Conservation (phyloP, 1,284 basidiomycete species). For the Cryptococcus sp. region DNA sequence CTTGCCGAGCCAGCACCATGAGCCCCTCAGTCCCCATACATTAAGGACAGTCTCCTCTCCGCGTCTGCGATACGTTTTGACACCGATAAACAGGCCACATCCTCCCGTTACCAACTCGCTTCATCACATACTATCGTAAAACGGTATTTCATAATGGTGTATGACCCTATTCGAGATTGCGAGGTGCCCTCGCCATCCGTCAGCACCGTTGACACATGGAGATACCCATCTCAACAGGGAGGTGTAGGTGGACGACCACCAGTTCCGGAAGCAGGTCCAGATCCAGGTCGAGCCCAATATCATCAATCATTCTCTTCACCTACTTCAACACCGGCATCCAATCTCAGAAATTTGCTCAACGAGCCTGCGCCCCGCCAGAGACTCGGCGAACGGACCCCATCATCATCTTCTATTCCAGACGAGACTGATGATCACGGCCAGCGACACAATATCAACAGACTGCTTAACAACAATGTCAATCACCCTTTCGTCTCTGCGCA, state of each 20-base stretch:
- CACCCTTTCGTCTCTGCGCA: constrained; percentile 11
- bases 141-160: constrained; percentile 33
- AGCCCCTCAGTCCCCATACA: too few species aligned
- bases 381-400: constrained; percentile 18
- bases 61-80: too few species aligned
- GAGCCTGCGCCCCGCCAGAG: background rate
- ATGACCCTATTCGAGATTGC: constrained; percentile 49
- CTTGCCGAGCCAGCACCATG: too few species aligned
- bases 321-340: too few species aligned
- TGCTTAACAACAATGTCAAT: constrained; percentile 28
- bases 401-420: constrained; percentile 14
- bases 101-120: too few species aligned
- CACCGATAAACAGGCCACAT: too few species aligned
- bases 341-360: constrained; percentile 11
- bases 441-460: constrained; percentile 26
- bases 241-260: background rate
- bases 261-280: background rate
- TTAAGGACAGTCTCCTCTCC: too few species aligned
- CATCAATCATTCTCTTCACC: constrained; percentile 4
- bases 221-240: background rate
- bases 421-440: constrained; percentile 6
- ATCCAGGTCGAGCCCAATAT: background rate
- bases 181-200: constrained; percentile 44
- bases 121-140: too few species aligned
- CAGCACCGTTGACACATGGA: constrained; percentile 7